Base-by-base conservation (phyloP, 345 rosid species). In the Nasturtium officinale region DNA sequence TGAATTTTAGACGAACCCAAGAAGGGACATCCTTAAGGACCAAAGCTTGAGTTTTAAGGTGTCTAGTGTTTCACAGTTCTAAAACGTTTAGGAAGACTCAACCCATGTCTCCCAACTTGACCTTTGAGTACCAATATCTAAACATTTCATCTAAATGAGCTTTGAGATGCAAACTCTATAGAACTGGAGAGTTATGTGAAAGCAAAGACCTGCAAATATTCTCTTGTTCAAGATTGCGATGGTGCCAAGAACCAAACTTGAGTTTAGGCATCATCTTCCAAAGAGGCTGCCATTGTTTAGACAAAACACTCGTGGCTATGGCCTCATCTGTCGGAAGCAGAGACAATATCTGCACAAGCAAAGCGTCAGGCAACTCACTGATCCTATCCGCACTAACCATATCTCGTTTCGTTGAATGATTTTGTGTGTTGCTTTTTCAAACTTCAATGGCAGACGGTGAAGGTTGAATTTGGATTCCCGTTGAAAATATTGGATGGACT, bases 81-180 rank as follows among this genome's bases (percentile, higher is more conserved):
- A 69, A 32, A 56, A 56, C 63, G 9, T 42, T 8, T 29, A 56
- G 73, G 66, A 46, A 46, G 20, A 20, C 1, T 57, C 8, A 30
- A 55, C 13, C 16, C n/a, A n/a, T n/a, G 25, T 3, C 5, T 0
- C 21, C 9, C 2, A 43, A 10, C 7, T 29, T n/a, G 11, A 20
- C 28, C 21, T 13, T 54, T 1, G 7, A 67, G 30, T n/a, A n/a
- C 58, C 67, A 11, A 0, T 23, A 33, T 70, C 74, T 7, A 15
- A 4, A 20, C 38, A 33, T 21, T 25, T 15, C n/a, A 0, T 47
- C 16, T 45, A 18, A 33, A 8, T 3, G 9, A 69, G 16, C 1
- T 2, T 0, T 16, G 42, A 61, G 52, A 71, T 50, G 15, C 20
- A 71, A 37, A 5, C n/a, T 61, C 5, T 61, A 18, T 40, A 61